phyloP scores from a whole-genome alignment of 2,329 filamentous ascomycete species.

The Aspergillus tanneri region DNA sequence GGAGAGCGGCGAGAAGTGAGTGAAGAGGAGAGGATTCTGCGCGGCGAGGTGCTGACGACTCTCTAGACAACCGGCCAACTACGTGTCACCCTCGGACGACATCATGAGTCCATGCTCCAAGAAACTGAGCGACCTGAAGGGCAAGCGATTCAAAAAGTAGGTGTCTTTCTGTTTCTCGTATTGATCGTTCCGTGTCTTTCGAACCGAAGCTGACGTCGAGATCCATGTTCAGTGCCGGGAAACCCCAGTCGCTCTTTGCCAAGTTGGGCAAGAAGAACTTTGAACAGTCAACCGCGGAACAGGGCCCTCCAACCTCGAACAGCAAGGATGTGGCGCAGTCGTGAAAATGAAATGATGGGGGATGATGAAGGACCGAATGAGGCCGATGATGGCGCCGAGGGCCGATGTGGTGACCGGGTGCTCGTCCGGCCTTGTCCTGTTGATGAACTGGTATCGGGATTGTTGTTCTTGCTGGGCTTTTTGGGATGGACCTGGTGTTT shows the following conservation, averaged over 20 bases:
- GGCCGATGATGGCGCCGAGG: not conserved
- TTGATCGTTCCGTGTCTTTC: not conserved
- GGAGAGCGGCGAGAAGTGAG: slow-evolving; percentile 41
- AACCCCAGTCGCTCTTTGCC: slow-evolving; percentile 48
- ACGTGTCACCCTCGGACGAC: slow-evolving; percentile 51
- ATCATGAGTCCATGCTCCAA: slow-evolving; percentile 53
- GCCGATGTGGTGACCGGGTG: too few species aligned
- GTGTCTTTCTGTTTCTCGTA: slow-evolving; percentile 5
- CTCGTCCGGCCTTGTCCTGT: too few species aligned
- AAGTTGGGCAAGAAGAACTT: slow-evolving; percentile 49
- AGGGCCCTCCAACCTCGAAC: slow-evolving; percentile 5
- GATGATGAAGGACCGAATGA: not conserved
- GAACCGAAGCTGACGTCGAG: not conserved
- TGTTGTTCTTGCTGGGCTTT: slow-evolving; percentile 13
- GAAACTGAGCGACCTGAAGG: slow-evolving; percentile 51
- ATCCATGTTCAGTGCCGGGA: slow-evolving; percentile 31
- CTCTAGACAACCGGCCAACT: slow-evolving; percentile 35
- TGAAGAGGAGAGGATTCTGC: slow-evolving; percentile 2
- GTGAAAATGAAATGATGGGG: not conserved
- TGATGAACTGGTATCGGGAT: too few species aligned
- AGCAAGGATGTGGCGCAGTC: slow-evolving; percentile 8
- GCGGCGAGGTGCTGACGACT: slow-evolving; percentile 2
- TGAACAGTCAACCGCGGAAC: slow-evolving; percentile 35
- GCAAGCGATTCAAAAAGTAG: slow-evolving; percentile 50
- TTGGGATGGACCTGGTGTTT: slow-evolving; percentile 4